These are phyloP conservation scores for Albophoma yamanashiensis DNA, from an alignment of 2,329 filamentous ascomycete genomes.

Conservation along the genomic window DNA sequence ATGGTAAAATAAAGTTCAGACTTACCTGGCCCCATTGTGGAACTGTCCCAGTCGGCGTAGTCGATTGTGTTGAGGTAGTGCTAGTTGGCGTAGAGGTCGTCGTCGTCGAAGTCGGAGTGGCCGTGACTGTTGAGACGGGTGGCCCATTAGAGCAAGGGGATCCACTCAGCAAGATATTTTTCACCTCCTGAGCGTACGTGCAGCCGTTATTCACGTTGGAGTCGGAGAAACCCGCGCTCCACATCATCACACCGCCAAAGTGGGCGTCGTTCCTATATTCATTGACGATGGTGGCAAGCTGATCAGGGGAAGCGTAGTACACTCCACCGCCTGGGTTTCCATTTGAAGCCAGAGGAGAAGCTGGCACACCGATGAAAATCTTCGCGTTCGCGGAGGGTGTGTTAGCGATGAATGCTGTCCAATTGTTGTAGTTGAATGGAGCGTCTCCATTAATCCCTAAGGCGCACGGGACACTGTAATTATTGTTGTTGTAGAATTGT, in stretches of 20 bases:
- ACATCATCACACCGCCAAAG: slow-evolving; percentile 29
- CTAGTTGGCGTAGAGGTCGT: neutral
- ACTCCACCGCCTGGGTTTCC: slow-evolving; percentile 17
- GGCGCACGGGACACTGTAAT: slow-evolving; percentile 17
- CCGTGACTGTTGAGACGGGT: neutral
- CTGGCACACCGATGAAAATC: slow-evolving; percentile 18
- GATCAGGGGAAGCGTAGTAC: slow-evolving; percentile 21
- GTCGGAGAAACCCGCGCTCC: slow-evolving; percentile 29
- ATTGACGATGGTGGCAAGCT: slow-evolving; percentile 18
- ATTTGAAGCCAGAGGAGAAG: slow-evolving; percentile 21
- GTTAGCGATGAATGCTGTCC: slow-evolving; percentile 12
- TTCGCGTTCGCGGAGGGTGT: slow-evolving; percentile 15
- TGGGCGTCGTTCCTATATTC: slow-evolving; percentile 16
- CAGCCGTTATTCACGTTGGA: slow-evolving; percentile 20
- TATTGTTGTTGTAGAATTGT: slow-evolving; percentile 37
- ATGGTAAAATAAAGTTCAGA: too few relatives aligned
- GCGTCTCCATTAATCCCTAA: slow-evolving; percentile 2
- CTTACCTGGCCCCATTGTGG: neutral
- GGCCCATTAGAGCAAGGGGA: neutral
- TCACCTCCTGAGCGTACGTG: slow-evolving; percentile 27
- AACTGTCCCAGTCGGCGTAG: neutral
- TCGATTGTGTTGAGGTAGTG: neutral
- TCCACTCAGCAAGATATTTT: slow-evolving; percentile 18
- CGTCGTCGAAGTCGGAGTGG: neutral
- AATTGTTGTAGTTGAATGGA: slow-evolving; percentile 13